Conservation (phyloP, 331 rosid genomes). For the Quercus lobata region DNA sequence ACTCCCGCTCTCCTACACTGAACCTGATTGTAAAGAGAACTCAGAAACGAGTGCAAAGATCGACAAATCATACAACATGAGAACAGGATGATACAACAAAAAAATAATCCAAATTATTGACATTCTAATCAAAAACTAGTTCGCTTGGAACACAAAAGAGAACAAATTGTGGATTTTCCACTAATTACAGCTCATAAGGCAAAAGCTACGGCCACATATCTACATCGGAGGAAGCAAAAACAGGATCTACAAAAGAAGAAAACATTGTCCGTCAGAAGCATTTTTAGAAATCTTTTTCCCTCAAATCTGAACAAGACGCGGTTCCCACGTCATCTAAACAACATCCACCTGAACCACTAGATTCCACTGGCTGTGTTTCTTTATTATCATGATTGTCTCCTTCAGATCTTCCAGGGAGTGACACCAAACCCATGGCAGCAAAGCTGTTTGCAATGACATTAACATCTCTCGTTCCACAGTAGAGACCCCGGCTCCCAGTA, state of each 20-base stretch:
- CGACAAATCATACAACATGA: neutral
- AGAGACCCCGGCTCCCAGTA: constrained; percentile 83
- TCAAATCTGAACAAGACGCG: constrained; percentile 23
- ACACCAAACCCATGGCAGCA: constrained; percentile 79
- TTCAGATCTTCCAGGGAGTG: constrained; percentile 61
- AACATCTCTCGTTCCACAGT: constrained; percentile 66
- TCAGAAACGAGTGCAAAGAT: neutral
- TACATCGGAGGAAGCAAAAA: constrained; percentile 25
- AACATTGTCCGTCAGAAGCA: neutral
- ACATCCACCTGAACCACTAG: constrained; percentile 38
- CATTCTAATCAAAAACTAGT: constrained; percentile 16
- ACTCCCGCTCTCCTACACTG: no score
- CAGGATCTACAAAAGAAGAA: constrained; percentile 19
- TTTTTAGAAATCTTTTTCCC: constrained; percentile 28
- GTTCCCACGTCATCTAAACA: constrained; percentile 34
- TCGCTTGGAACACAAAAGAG: neutral
- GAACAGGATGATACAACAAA: neutral
- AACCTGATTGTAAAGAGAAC: neutral
- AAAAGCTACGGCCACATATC: constrained; percentile 29
- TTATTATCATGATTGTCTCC: constrained; percentile 25
- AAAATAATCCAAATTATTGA: constrained; percentile 19
- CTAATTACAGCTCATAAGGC: constrained; percentile 34
- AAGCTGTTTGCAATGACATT: constrained; percentile 66
- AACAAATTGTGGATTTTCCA: neutral
- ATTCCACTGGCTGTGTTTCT: constrained; percentile 21